Evolutionary conservation across 2,329 filamentous ascomycete species (phyloP).

Genomic region (Drechslerella coelobrocha): DNA sequence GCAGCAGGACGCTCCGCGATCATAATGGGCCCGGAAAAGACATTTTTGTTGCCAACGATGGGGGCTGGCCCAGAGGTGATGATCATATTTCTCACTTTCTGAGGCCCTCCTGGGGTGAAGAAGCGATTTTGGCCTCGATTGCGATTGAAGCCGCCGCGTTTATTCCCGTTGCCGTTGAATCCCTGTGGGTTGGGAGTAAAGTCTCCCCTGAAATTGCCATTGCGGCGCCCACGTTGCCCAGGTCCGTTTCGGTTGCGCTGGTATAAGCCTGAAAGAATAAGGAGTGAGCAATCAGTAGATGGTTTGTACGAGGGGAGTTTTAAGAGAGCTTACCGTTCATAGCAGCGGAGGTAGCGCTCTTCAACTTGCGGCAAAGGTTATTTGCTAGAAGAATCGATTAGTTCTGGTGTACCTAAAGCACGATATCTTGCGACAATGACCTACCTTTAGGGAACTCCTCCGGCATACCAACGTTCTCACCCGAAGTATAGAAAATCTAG

Average conservation of each 20-base stretch:
- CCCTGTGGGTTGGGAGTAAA: too few relatives aligned
- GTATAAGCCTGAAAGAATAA: constrained; percentile 18
- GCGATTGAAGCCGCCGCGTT: background rate
- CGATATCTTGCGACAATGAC: too few relatives aligned
- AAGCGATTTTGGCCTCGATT: background rate
- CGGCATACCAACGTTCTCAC: constrained; percentile 8
- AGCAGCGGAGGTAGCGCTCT: constrained; percentile 23
- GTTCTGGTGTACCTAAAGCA: too few relatives aligned
- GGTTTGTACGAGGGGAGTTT: background rate
- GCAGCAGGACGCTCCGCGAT: too few relatives aligned
- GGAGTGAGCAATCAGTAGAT: background rate
- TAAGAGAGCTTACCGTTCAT: constrained; percentile 26
- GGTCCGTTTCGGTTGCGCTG: background rate
- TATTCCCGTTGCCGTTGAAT: constrained; percentile 54
- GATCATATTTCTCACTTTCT: constrained; percentile 8
- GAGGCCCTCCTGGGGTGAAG: constrained; percentile 2
- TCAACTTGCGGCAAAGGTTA: constrained; percentile 17
- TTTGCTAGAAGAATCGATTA: constrained; percentile 16
- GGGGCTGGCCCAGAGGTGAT: constrained; percentile 55
- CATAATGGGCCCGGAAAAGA: constrained; percentile 55
- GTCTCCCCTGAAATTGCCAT: background rate
- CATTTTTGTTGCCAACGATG: constrained; percentile 59
- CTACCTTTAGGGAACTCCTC: constrained; percentile 41
- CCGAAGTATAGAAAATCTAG: constrained; percentile 22
- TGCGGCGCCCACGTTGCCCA: too few relatives aligned